Conservation (phyloP, 768 basidiomycete genomes). For the Coprinellus micaceus region DNA sequence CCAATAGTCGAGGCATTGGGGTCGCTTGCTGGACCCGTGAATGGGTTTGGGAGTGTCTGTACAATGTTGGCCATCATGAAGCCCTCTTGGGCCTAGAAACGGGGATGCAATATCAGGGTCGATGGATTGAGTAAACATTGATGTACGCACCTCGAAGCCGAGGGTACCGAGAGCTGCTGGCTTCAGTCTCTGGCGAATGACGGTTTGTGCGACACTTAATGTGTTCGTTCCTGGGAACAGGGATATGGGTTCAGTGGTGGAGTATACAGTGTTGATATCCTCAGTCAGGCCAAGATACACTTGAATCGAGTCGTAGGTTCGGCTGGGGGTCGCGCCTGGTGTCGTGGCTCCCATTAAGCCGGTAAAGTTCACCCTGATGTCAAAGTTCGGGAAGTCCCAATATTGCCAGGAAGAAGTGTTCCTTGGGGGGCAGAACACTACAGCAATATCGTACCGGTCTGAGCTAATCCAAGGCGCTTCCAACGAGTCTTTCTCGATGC, state of each 20-base stretch:
- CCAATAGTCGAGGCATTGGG: background rate
- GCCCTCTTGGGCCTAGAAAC: background rate
- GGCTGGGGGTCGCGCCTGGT: background rate
- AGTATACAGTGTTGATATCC: background rate
- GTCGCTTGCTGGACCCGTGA: background rate
- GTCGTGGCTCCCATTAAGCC: background rate
- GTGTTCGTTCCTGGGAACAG: background rate
- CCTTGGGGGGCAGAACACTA: background rate
- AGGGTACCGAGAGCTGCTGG: too few relatives aligned
- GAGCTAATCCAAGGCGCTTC: too few relatives aligned
- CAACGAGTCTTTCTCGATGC: too few relatives aligned
- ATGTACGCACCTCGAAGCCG: too few relatives aligned
- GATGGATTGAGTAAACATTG: too few relatives aligned
- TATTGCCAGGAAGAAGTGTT: background rate
- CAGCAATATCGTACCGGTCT: background rate
- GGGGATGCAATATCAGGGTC: too few relatives aligned
- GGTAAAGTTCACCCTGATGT: background rate
- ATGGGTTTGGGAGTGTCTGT: background rate
- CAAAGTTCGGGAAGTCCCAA: background rate
- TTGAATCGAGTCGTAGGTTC: background rate
- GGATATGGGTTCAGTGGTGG: background rate
- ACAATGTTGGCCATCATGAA: background rate
- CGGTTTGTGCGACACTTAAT: background rate
- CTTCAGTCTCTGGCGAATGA: too few relatives aligned
- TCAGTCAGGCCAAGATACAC: background rate